phyloP scores from a whole-genome alignment of 192 early-diverging fungal species.

The Allomyces javanicus region DNA sequence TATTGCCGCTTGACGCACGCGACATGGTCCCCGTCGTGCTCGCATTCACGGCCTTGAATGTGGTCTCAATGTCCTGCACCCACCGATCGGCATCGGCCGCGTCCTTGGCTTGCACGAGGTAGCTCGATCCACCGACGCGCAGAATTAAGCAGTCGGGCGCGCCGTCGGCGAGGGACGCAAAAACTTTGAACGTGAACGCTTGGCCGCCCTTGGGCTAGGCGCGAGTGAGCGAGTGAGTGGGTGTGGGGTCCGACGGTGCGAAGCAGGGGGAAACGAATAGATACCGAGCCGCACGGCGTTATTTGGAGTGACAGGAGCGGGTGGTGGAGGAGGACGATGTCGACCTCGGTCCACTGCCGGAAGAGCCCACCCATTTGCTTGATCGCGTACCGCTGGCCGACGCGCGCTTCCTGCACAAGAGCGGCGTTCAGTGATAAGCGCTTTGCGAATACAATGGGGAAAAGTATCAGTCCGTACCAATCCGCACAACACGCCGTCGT shows the following conservation, averaged over 20 bases:
- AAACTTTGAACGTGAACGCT: not conserved
- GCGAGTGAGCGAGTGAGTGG: not conserved
- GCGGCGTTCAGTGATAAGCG: too few species aligned
- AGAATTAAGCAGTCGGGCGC: not conserved
- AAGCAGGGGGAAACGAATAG: too few species aligned
- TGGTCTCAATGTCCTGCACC: not conserved
- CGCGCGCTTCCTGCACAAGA: too few species aligned
- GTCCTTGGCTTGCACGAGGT: not conserved
- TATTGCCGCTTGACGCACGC: too few species aligned
- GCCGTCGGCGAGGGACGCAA: not conserved
- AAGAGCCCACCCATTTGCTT: not conserved
- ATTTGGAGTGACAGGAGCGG: not conserved
- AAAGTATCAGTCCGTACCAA: too few species aligned
- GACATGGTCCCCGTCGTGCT: too few species aligned
- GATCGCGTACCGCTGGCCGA: not conserved
- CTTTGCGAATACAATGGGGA: too few species aligned
- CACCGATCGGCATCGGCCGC: not conserved
- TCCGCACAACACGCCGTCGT: not conserved
- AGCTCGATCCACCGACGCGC: not conserved
- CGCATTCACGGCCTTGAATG: not conserved
- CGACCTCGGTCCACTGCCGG: not conserved
- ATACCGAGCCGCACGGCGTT: not conserved
- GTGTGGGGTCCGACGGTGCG: not conserved
- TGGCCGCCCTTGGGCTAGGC: not conserved
- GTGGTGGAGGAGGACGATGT: not conserved